These are phyloP conservation scores for Epichloe elymi DNA, from an alignment of 2,329 filamentous ascomycete genomes.

Conservation along the genomic window DNA sequence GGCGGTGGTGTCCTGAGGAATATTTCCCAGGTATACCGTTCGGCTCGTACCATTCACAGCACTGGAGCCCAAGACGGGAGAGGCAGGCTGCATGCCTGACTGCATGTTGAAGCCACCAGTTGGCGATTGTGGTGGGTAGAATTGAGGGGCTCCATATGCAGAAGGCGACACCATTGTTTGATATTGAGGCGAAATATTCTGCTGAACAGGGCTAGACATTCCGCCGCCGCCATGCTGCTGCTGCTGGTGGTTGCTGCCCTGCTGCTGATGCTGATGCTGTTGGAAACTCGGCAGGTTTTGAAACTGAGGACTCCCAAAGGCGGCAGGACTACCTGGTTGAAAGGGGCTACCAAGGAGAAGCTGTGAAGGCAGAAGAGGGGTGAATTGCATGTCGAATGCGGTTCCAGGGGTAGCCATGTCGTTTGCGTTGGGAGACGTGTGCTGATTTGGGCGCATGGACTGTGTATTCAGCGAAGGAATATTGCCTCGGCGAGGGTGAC, in stretches of 20 bases:
- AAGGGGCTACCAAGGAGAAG: constrained; percentile 91
- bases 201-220: constrained; percentile 61
- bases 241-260: constrained; percentile 33
- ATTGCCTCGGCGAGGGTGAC: constrained; percentile 72
- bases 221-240: constrained; percentile 47
- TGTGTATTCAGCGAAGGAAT: constrained; percentile 90
- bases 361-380: constrained; percentile 86
- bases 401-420: constrained; percentile 81
- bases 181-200: constrained; percentile 72
- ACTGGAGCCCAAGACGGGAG: constrained; percentile 65
- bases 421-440: constrained; percentile 36
- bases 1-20: constrained; percentile 90
- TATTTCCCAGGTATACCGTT: constrained; percentile 95
- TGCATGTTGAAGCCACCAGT: constrained; percentile 56
- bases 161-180: constrained; percentile 78
- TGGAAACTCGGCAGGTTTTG: constrained; percentile 71
- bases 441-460: constrained; percentile 36
- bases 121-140: constrained; percentile 80
- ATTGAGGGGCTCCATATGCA: constrained; percentile 67
- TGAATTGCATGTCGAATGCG: constrained; percentile 96
- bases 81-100: constrained; percentile 48
- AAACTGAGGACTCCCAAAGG: constrained; percentile 86
- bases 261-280: constrained; percentile 30
- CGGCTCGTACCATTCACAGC: constrained; percentile 83
- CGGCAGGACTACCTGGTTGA: constrained; percentile 82